Evolutionary conservation across 257 asterid species (phyloP), one percentile per base, ranked within the genome.

Genomic region (Nicotiana sylvestris): DNA sequence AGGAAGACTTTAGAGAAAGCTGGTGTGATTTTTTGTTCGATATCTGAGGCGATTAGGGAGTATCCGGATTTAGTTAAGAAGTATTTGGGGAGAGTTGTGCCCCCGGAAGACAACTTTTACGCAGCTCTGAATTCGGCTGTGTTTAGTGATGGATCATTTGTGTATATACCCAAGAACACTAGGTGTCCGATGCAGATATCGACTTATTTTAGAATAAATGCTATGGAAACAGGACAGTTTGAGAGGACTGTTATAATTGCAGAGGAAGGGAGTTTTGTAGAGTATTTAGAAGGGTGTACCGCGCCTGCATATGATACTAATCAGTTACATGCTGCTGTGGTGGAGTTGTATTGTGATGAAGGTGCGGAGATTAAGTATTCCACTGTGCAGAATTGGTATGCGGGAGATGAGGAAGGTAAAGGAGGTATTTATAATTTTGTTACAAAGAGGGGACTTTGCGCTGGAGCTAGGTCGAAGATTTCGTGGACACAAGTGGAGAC

Each of bases 401-500:
- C 98, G 0, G 99, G 99, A 7, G 98, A 96, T 76, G 97, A 90
- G 86, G 77, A 93, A 4, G 99, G 99, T 30, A 92, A 27, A 66
- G 99, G 99, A 17, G 98, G 98, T 67, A 93, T 96, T 21, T 96
- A 46, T 81, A 96, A 96, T 81, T 96, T 96, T 62, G 98, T 96
- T 49, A 96, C 99, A 0, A 96, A 96, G 87, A 86, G 99, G 82
- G 98, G 99, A 27, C 85, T 94, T 35, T 96, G 99, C 86, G 94
- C 94, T 3, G 99, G 98, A 5, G 76, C 86, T 27, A 66, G 85
- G 7, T 94, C 98, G 0, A 96, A 90, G 95, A 93, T 96, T 66
- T 96, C 99, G 0, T 96, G 99, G 99, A 96, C 99, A 0, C 99
- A 96, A 86, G 99, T 96, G 74, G 99, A 96, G 88, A 96, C 99